Evolutionary conservation across 176 grass and related monocot species (phyloP), one percentile per base, ranked within the genome.

Genomic region (Eleusine indica): DNA sequence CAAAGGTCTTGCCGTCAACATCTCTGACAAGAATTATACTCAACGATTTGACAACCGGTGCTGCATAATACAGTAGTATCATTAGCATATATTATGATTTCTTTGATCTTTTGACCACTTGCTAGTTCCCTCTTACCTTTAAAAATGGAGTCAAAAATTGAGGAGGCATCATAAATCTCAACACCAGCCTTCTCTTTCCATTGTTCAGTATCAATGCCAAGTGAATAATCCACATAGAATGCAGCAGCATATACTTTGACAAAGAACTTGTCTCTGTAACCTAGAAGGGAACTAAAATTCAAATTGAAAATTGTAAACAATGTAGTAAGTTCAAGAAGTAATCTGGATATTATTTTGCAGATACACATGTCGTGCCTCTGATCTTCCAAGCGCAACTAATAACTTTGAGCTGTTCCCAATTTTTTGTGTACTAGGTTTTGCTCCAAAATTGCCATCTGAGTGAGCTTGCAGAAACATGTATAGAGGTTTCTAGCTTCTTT

Each of bases 261-360:
- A 84, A 97, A 97, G 40, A 97, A 91, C 84, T 93, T 94, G 9
- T 97, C 94, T 85, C 95, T 97, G 82, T 86, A 97, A 87, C 95
- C 92, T 97, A 85, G 66, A 90, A 88, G 78, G 77, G n/a, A 83
- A 70, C 46, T 76, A 84, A 73, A 70, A 82, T 79, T 78, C 39
- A 82, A 88, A 73, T 60, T 77, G 39, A 6, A 41, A 82, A 73
- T 25, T 38, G 42, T 74, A 79, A 53, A 62, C 25, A 74, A 68
- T 19, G 70, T 18, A 43, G 21, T 51, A 63, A 41, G 48, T 10
- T 16, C n/a, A 53, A 7, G 70, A 7, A 13, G 42, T 64, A 83
- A 71, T 63, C 53, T 42, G 58, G 66, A 32, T 29, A 70, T 70
- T 46, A 30, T 46, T 68, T 15, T 14, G 63, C 25, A 14, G 3